Conservation (phyloP, 345 rosid genomes). For the Kernera saxatilis region DNA sequence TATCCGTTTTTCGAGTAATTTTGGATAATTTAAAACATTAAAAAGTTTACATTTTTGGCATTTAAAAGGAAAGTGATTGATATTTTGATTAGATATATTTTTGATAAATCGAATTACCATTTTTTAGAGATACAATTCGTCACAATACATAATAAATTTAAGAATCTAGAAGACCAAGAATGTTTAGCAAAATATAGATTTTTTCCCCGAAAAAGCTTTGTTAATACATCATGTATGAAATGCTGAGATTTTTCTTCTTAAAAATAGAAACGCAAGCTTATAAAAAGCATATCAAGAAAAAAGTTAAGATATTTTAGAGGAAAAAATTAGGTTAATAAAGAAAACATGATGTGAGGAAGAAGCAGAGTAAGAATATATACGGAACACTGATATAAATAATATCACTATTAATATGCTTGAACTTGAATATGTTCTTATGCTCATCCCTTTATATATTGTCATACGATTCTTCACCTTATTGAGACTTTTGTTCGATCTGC, state of each 20-base stretch:
- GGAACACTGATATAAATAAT: slow-evolving; percentile 1
- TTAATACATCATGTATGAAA: neutral
- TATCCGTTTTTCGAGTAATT: neutral
- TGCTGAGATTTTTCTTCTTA: neutral
- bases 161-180: neutral
- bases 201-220: neutral
- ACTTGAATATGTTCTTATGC: slow-evolving; percentile 29
- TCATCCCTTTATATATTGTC: slow-evolving; percentile 17
- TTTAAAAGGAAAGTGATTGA: neutral
- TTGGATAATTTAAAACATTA: neutral
- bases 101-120: neutral
- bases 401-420: slow-evolving; percentile 17
- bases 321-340: slow-evolving; percentile 1
- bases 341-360: slow-evolving; percentile 24
- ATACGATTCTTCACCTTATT: slow-evolving; percentile 22
- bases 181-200: neutral
- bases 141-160: neutral
- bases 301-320: neutral
- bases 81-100: neutral
- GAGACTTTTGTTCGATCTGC: slow-evolving; percentile 12
- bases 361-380: slow-evolving; percentile 28
- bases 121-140: neutral
- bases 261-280: neutral
- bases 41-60: neutral
- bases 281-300: neutral